These are phyloP conservation scores for Artomyces pyxidatus DNA, from an alignment of 768 basidiomycete species.

Conservation along the genomic window DNA sequence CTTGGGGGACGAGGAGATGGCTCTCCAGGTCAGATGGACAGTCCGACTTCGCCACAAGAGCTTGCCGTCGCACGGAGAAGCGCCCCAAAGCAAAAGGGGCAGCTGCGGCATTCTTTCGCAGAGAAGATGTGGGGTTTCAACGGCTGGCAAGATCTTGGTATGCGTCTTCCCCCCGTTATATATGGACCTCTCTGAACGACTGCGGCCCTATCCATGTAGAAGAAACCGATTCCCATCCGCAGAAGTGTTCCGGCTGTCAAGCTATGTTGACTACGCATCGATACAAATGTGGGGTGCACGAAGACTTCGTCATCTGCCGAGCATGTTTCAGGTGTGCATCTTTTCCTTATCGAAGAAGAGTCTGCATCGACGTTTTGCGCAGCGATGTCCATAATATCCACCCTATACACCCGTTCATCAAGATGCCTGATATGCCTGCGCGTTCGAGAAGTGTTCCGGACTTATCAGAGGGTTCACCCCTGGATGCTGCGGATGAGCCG, in stretches of 20 bases:
- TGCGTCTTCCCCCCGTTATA: conserved; percentile 1
- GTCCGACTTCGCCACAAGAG: conserved; percentile 48
- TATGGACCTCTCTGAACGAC: background rate
- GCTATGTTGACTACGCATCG: conserved; percentile 51
- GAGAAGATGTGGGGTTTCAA: conserved; percentile 80
- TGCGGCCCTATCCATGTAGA: conserved; percentile 33
- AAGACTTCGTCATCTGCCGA: conserved; percentile 72
- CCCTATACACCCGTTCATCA: conserved; percentile 80
- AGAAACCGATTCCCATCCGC: conserved; percentile 57
- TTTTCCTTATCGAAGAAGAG: too few species aligned
- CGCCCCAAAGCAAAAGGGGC: conserved; percentile 65
- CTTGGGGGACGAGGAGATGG: conserved; percentile 42
- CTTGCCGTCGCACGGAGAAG: conserved; percentile 48
- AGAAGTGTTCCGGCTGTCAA: conserved; percentile 77
- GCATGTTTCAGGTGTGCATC: conserved; percentile 78
- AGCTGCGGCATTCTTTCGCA: conserved; percentile 74
- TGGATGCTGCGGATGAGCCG: conserved; percentile 9
- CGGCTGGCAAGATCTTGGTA: conserved; percentile 89
- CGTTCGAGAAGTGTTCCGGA: conserved; percentile 36
- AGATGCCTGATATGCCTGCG: conserved; percentile 56
- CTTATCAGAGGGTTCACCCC: conserved; percentile 9
- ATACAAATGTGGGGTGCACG: conserved; percentile 81
- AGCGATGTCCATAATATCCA: conserved; percentile 91
- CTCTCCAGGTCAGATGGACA: conserved; percentile 33
- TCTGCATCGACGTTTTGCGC: conserved; percentile 8